Conservation (phyloP, 495 filamentous ascomycete genomes). For the Aspergillus affinis region DNA sequence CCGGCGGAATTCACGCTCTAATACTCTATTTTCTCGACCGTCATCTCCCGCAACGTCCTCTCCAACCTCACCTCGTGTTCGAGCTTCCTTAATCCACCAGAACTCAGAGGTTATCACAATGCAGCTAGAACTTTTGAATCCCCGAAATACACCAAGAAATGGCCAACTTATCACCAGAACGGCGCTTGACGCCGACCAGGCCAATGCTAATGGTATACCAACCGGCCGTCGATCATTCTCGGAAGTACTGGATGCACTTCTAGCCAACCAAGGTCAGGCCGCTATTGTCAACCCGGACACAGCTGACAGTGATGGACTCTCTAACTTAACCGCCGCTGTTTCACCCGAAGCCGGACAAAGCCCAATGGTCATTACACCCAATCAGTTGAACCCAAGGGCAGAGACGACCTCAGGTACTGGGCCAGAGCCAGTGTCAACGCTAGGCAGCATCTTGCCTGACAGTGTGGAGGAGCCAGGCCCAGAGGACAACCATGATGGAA, state of each 20-base stretch:
- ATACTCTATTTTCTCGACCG: conserved; percentile 44
- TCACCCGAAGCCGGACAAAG: conserved; percentile 21
- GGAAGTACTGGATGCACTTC: conserved; percentile 38
- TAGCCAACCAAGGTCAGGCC: conserved; percentile 31
- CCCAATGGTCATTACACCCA: conserved; percentile 5
- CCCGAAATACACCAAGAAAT: conserved; percentile 28
- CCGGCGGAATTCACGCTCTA: conserved; percentile 37
- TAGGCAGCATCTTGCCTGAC: conserved; percentile 35
- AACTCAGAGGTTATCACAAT: conserved; percentile 50
- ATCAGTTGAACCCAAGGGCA: background rate
- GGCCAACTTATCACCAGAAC: conserved; percentile 19
- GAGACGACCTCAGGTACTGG: conserved; percentile 1
- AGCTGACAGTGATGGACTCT: conserved; percentile 26
- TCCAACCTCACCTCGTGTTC: conserved; percentile 44
- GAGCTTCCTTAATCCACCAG: conserved; percentile 47
- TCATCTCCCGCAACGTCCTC: conserved; percentile 45
- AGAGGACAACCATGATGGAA: conserved; percentile 19
- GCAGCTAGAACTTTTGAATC: conserved; percentile 44
- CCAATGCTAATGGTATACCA: conserved; percentile 14
- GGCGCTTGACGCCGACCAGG: conserved; percentile 16
- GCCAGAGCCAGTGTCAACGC: conserved; percentile 13
- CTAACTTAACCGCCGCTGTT: conserved; percentile 21
- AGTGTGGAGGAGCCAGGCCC: conserved; percentile 36
- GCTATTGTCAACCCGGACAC: conserved; percentile 18
- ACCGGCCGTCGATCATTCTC: conserved; percentile 35